Evolutionary conservation across 2,329 filamentous ascomycete genomes (phyloP).

Genomic region (Daldinia eschscholtzii): DNA sequence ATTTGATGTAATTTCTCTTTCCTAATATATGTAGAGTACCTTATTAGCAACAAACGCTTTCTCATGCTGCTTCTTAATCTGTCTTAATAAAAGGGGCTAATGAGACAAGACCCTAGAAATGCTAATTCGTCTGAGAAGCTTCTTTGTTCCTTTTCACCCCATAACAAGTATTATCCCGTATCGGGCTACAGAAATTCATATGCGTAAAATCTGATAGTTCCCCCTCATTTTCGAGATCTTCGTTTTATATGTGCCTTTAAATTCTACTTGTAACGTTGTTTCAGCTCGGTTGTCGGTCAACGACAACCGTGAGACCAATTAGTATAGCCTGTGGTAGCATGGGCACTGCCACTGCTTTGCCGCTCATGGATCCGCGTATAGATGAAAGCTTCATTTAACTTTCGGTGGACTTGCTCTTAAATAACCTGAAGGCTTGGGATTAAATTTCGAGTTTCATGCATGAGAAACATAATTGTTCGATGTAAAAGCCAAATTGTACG

Average conservation of each 20-base stretch:
- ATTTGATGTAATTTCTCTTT: too few relatives aligned
- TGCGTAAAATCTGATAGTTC: not conserved
- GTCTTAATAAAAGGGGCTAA: not conserved
- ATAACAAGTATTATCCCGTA: not conserved
- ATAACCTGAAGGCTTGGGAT: not conserved
- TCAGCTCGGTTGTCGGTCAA: slow-evolving; percentile 10
- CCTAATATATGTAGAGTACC: too few relatives aligned
- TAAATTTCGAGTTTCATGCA: not conserved
- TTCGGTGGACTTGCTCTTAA: not conserved
- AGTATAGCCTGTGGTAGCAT: not conserved
- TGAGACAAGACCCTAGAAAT: not conserved
- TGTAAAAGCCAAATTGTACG: not conserved
- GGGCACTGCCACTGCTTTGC: slow-evolving; percentile 1
- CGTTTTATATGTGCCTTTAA: not conserved
- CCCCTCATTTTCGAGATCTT: not conserved
- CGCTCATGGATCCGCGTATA: not conserved
- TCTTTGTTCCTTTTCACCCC: not conserved
- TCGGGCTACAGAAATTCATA: too few relatives aligned
- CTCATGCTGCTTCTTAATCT: not conserved
- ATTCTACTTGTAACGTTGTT: slow-evolving; percentile 2
- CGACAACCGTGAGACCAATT: not conserved
- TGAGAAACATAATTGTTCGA: not conserved
- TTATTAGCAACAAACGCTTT: not conserved
- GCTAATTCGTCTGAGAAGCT: not conserved
- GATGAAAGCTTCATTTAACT: not conserved